Conservation (phyloP, 169 alveolate genomes). For the Babesia caballi region DNA sequence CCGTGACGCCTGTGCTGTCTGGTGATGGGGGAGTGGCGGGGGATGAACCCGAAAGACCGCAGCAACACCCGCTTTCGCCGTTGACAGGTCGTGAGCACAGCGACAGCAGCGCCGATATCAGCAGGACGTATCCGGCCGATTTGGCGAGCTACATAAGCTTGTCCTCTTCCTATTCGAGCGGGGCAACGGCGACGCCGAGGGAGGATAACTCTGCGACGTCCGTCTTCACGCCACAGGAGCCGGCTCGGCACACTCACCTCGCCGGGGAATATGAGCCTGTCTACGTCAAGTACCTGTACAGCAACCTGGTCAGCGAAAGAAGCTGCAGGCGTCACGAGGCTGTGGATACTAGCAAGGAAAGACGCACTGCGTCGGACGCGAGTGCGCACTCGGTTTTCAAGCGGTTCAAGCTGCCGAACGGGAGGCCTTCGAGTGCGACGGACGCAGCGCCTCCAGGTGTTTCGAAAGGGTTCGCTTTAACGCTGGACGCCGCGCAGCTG, state of each 20-base stretch:
- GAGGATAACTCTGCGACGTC: no score
- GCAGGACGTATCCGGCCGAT: no score
- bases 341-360: neutral
- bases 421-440: neutral
- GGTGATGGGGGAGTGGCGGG: no score
- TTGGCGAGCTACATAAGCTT: no score
- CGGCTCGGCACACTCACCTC: neutral
- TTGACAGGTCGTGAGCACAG: no score
- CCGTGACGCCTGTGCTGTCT: no score
- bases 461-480: neutral
- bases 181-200: no score
- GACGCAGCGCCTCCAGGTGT: neutral
- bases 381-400: no score
- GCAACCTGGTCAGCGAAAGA: neutral
- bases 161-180: no score
- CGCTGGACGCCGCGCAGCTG: neutral
- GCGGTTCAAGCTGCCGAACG: neutral
- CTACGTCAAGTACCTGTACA: neutral
- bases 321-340: neutral
- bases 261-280: neutral
- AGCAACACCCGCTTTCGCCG: no score
- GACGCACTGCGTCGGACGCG: neutral
- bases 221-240: neutral
- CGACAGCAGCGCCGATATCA: no score
- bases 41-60: no score